phyloP scores from a whole-genome alignment of 352 stramenopile genomes.

The Plasmopara halstedii region DNA sequence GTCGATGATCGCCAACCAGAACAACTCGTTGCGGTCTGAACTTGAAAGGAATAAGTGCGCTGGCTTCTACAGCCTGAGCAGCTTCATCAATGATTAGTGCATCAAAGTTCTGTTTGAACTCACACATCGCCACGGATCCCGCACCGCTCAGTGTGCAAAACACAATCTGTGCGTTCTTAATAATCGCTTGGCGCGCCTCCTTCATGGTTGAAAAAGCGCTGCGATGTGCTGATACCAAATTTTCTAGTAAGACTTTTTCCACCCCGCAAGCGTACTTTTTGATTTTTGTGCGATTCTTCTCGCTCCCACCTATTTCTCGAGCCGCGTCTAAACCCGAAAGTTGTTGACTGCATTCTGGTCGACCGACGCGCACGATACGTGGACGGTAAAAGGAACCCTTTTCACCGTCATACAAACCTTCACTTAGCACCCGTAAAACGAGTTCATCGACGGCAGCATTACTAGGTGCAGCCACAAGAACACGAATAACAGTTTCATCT shows the following conservation, averaged over 20 bases:
- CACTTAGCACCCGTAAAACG: slow-evolving; percentile 55
- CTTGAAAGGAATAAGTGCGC: slow-evolving; percentile 95
- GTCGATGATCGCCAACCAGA: slow-evolving; percentile 93
- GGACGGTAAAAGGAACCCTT: slow-evolving; percentile 45
- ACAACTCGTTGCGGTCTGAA: slow-evolving; percentile 77
- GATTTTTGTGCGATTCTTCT: slow-evolving; percentile 58
- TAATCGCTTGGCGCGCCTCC: slow-evolving; percentile 51
- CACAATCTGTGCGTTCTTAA: slow-evolving; percentile 73
- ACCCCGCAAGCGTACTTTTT: slow-evolving; percentile 67
- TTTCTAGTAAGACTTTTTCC: slow-evolving; percentile 66
- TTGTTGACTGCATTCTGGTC: slow-evolving; percentile 46
- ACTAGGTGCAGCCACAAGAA: slow-evolving; percentile 70
- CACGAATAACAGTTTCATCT: slow-evolving; percentile 48
- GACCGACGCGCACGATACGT: slow-evolving; percentile 64
- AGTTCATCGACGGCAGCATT: slow-evolving; percentile 79
- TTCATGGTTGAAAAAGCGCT: slow-evolving; percentile 46
- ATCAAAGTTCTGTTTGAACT: slow-evolving; percentile 92
- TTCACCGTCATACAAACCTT: slow-evolving; percentile 49
- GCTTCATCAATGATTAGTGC: slow-evolving; percentile 97
- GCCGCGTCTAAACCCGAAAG: slow-evolving; percentile 13
- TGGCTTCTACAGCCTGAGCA: slow-evolving; percentile 94
- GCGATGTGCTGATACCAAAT: slow-evolving; percentile 52
- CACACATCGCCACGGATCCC: slow-evolving; percentile 70
- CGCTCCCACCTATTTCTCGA: slow-evolving; percentile 20
- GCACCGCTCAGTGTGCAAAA: slow-evolving; percentile 82